These are phyloP conservation scores for Pogostemon cablin DNA, from an alignment of 257 asterid species.

Conservation along the genomic window DNA sequence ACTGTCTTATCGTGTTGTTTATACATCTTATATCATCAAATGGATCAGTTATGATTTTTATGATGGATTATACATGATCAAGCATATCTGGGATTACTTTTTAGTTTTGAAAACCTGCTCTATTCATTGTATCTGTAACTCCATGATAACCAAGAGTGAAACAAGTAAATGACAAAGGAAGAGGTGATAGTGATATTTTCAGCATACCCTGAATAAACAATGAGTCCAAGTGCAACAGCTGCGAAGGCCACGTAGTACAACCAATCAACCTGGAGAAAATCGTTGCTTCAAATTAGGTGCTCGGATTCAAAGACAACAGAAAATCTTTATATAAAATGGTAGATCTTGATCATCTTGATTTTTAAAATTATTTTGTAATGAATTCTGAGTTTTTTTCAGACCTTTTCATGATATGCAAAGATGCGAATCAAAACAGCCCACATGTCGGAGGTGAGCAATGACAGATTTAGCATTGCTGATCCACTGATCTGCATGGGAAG, in stretches of 20 bases:
- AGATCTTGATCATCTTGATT: neutral
- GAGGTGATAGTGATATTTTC: neutral
- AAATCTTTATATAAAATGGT: neutral
- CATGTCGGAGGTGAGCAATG: conserved; percentile 97
- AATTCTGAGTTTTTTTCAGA: conserved; percentile 22
- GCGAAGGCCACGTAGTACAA: conserved; percentile 87
- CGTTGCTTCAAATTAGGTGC: conserved; percentile 5
- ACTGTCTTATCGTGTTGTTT: neutral
- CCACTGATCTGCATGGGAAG: conserved; percentile 76
- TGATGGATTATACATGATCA: neutral
- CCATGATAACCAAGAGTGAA: too few relatives aligned
- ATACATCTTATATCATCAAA: neutral
- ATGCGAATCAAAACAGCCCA: conserved; percentile 95
- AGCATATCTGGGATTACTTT: neutral
- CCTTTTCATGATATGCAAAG: conserved; percentile 94
- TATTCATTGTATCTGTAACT: too few relatives aligned
- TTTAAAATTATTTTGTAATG: neutral
- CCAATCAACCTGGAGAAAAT: conserved; percentile 86
- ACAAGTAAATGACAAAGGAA: neutral
- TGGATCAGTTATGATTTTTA: neutral
- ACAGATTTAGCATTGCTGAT: conserved; percentile 83
- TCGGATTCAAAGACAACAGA: neutral
- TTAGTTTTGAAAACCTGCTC: too few relatives aligned
- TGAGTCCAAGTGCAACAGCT: conserved; percentile 75
- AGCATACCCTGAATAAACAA: conserved; percentile 81